Evolutionary conservation across 2,329 filamentous ascomycete species (phyloP), one percentile per base, ranked within the genome.

Genomic region (Gaeumannomyces tritici): DNA sequence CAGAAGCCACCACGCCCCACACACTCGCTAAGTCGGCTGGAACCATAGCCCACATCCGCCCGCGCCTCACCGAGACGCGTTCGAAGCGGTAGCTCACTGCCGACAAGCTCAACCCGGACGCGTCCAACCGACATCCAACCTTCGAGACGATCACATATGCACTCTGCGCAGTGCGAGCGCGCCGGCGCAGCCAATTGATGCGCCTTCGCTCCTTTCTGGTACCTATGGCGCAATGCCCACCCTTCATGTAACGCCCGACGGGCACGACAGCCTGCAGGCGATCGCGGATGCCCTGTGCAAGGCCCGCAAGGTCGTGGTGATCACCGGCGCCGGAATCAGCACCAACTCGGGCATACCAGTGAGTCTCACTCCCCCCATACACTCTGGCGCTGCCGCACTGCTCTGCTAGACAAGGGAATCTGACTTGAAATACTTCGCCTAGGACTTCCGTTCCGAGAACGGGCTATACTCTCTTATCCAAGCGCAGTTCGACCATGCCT

Each of bases 331-430:
- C 59, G 88, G 88, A 61, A 90, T 90, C 70, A 89, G 86, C 70
- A 90, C 88, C 60, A 90, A 89, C 71, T 89, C 86, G 65, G 88
- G 88, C 62, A 90, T 90, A 70, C 88, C 88, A 60, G 88, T 90
- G 77, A 69, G 81, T 72, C 11, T 15, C 6, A 55, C 12, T n/a
- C 24, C 2, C 28, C 5, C n/a, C 24, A 12, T 28, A 24, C 42
- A 7, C 11, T 31, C 31, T 54, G 8, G 21, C 60, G 59, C 42
- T 42, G 63, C 62, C 47, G 15, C 27, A 7, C 26, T 26, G 4
- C 29, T 27, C 42, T 28, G 33, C 28, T 29, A 11, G 28, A 9
- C 24, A 58, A n/a, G 5, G 28, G 8, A 59, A 70, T 64, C 29
- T 51, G 3, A 31, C 57, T 21, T 24, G 42, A 8, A n/a, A 24